phyloP scores from a whole-genome alignment of 495 filamentous ascomycete species.

The Penicillium egyptiacum region DNA sequence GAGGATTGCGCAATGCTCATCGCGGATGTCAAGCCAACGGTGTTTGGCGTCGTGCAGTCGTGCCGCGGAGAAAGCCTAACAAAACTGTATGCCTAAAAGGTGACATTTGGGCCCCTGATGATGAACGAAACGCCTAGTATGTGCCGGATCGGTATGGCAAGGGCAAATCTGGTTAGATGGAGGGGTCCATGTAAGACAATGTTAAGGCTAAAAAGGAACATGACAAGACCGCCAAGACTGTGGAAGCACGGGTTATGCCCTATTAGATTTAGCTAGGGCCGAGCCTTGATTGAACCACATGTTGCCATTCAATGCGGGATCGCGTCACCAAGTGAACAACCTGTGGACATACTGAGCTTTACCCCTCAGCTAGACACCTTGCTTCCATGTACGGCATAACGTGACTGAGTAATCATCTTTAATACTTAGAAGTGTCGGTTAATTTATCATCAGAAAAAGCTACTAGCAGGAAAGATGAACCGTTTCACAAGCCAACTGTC shows the following conservation, averaged over 20 bases:
- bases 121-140: background rate
- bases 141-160: background rate
- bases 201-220: too few relatives aligned
- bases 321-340: background rate
- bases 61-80: background rate
- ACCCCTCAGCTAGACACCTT: background rate
- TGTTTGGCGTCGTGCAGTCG: background rate
- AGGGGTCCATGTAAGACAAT: background rate
- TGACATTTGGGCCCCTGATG: background rate
- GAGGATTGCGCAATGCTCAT: slow-evolving; percentile 1
- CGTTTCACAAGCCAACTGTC: too few relatives aligned
- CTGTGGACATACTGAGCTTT: too few relatives aligned
- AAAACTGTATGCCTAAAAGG: background rate
- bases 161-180: background rate
- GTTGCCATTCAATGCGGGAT: slow-evolving; percentile 2
- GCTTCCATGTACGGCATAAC: background rate
- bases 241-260: background rate
- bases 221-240: background rate
- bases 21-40: background rate
- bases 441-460: too few relatives aligned
- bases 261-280: background rate
- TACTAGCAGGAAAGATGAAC: too few relatives aligned
- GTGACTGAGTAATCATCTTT: background rate
- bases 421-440: too few relatives aligned
- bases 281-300: background rate